Evolutionary conservation across 1,284 basidiomycete genomes (phyloP), one percentile per base, ranked within the genome.

Genomic region (Vanrija sp.): DNA sequence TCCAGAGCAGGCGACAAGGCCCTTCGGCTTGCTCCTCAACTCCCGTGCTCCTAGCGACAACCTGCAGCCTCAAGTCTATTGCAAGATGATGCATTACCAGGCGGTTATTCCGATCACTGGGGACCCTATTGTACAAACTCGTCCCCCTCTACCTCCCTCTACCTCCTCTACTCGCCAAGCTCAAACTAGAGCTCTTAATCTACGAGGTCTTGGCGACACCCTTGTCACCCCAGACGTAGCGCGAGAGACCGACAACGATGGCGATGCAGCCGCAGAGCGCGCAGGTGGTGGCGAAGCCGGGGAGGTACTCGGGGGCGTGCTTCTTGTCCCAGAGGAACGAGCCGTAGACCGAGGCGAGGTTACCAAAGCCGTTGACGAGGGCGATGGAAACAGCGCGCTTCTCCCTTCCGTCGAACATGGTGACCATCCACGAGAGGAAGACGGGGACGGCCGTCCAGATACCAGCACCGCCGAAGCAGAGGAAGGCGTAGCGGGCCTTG

Each of bases 391-490:
- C 65, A 7, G 69, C 74, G n/a, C 73, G 68, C 56, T 68, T 69
- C 61, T 73, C 71, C 25, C 71, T 59, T 9, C 72, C 68, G 20
- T 70, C 68, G 42, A 74, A 73, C 64, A 73, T 73, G 46, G 70
- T 68, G 35, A 75, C 67, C 56, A 71, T 67, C 68, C 69, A 76
- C 20, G 61, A 64, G 37, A 76, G 63, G 59, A 69, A 68, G 27
- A 74, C 51, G 20, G 75, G 75, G 2, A 73, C 59, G 14, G 63
- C 66, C 1, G 72, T 64, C 75, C 73, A 75, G 46, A 75, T 64
- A 12, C 72, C 72, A 7, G 66, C 67, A 20, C 66, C 76, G 24
- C 71, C 75, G 47, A 76, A 73, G 45, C 69, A 72, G 61, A 77
- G 71, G 53, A 76, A 69, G 4, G 69, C 67, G 65, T 78, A 78